A percentile compares a stretch with the other conserved stretches of the same genome.
Evolutionary conservation across 441 rosid genomes (phyloP).

Genomic region (Adansonia gregorii): DNA sequence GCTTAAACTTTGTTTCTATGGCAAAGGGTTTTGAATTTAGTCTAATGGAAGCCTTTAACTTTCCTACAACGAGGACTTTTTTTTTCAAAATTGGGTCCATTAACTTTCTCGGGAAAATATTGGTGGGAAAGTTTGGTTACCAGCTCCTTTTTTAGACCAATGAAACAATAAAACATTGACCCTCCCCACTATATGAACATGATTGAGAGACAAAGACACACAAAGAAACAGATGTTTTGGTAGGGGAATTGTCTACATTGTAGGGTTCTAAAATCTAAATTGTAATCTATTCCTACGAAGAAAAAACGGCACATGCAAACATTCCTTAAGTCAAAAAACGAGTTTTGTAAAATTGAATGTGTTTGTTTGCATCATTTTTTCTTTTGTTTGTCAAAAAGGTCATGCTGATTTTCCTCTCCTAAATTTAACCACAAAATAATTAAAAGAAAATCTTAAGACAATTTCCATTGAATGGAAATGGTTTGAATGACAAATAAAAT

Average conservation of each 20-base stretch:
- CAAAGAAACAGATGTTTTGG: background rate
- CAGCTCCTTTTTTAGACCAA: conserved; percentile 59
- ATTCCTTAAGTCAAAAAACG: conserved; percentile 41
- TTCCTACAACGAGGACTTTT: conserved; percentile 46
- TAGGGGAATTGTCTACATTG: conserved; percentile 15
- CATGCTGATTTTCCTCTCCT: conserved; percentile 24
- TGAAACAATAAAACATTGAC: conserved; percentile 32
- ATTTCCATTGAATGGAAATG: background rate
- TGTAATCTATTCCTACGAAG: background rate
- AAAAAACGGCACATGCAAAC: conserved; percentile 38
- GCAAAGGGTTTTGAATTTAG: conserved; percentile 39
- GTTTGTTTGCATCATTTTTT: background rate
- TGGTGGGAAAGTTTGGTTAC: conserved; percentile 61
- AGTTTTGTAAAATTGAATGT: conserved; percentile 15
- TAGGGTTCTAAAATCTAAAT: background rate
- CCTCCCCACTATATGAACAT: conserved; percentile 12
- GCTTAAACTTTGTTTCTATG: background rate
- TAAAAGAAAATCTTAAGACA: background rate
- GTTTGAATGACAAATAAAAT: background rate
- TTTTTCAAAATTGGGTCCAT: conserved; percentile 43
- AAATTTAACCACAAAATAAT: background rate
- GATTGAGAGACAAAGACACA: background rate
- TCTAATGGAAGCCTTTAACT: conserved; percentile 45
- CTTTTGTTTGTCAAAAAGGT: conserved; percentile 31
- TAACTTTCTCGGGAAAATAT: conserved; percentile 38